Evolutionary conservation across 2,329 filamentous ascomycete species (phyloP).

Genomic region (Huntiella bhutanensis): DNA sequence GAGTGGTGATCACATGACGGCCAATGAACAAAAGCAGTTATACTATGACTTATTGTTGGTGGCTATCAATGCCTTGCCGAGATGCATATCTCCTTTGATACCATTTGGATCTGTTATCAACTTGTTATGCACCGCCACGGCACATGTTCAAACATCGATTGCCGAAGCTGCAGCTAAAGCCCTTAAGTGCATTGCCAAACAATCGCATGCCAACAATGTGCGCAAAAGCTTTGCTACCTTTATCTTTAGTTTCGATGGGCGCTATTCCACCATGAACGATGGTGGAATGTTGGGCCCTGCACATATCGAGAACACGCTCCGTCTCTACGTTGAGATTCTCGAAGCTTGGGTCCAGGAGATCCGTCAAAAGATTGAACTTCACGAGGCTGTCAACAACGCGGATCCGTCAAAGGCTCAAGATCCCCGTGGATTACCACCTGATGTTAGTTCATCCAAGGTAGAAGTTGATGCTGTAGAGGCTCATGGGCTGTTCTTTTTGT

Average conservation of each 20-base stretch:
- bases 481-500: conserved; percentile 90
- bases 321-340: conserved; percentile 80
- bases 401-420: conserved; percentile 31
- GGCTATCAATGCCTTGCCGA: conserved; percentile 81
- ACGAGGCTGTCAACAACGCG: conserved; percentile 40
- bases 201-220: conserved; percentile 84
- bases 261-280: conserved; percentile 95
- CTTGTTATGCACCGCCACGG: conserved; percentile 85
- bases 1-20: conserved; percentile 55
- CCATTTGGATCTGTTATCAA: conserved; percentile 90
- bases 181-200: conserved; percentile 82
- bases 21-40: conserved; percentile 69
- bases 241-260: conserved; percentile 96
- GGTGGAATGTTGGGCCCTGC: conserved; percentile 86
- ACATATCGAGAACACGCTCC: conserved; percentile 86
- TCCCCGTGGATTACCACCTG: conserved; percentile 53
- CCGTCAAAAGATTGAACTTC: conserved; percentile 82
- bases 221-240: conserved; percentile 93
- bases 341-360: conserved; percentile 98
- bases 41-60: conserved; percentile 94
- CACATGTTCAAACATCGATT: conserved; percentile 83
- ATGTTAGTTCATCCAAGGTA: conserved; percentile 72
- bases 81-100: conserved; percentile 81
- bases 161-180: conserved; percentile 83
- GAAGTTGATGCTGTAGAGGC: conserved; percentile 95